Conservation (phyloP, 2,329 filamentous ascomycete genomes). For the Talaromyces sp. region DNA sequence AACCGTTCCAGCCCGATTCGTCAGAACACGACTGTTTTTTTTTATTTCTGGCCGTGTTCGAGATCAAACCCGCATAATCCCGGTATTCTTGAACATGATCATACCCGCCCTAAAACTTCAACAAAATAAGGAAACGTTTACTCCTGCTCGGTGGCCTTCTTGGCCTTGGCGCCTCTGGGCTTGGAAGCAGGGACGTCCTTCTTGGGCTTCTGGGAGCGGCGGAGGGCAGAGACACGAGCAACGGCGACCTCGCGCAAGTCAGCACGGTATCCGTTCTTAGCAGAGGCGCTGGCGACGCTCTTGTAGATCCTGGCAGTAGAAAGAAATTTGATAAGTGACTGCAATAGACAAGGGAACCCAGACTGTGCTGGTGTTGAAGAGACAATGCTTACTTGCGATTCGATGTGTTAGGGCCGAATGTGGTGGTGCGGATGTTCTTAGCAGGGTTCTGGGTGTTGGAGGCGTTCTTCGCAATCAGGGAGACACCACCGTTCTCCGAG, state of each 20-base stretch:
- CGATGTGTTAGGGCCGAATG: constrained; percentile 67
- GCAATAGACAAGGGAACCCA: not conserved
- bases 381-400: constrained; percentile 66
- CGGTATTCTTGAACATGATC: not conserved
- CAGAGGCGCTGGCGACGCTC: constrained; percentile 73
- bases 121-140: constrained; percentile 9
- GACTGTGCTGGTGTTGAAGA: not conserved
- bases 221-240: constrained; percentile 81
- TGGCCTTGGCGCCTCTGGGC: constrained; percentile 72
- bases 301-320: constrained; percentile 69
- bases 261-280: constrained; percentile 79
- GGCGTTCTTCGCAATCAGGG: constrained; percentile 80
- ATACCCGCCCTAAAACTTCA: not conserved
- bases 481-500: constrained; percentile 73
- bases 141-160: constrained; percentile 55
- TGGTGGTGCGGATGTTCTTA: constrained; percentile 59
- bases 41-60: not conserved
- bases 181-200: constrained; percentile 72
- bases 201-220: constrained; percentile 69
- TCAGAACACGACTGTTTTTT: not conserved
- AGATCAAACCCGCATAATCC: not conserved
- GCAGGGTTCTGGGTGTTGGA: constrained; percentile 69
- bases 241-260: constrained; percentile 76
- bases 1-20: not conserved
- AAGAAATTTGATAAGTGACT: constrained; percentile 18